Conservation (phyloP, 208 protist species). For the Acanthamoeba royreba region DNA sequence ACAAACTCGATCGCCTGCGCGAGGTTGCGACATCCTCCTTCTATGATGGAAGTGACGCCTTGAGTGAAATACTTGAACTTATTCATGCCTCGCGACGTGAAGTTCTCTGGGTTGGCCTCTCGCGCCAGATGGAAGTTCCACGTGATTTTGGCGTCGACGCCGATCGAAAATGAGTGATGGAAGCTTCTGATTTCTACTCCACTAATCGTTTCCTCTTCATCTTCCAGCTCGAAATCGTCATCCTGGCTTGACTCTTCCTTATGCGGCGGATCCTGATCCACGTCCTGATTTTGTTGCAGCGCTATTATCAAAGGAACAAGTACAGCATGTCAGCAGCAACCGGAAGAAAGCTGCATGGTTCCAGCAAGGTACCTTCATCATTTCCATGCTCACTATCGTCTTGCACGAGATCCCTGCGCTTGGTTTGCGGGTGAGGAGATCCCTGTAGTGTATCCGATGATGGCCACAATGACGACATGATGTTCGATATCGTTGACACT, state of each 20-base stretch:
- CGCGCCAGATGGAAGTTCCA: conserved; percentile 24
- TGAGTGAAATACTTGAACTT: conserved; percentile 44
- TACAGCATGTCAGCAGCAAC: background rate
- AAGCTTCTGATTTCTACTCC: conserved; percentile 27
- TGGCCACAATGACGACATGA: background rate
- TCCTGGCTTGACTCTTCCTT: background rate
- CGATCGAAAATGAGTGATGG: conserved; percentile 17
- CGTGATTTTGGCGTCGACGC: conserved; percentile 42
- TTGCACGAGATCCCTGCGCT: background rate
- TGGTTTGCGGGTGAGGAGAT: background rate
- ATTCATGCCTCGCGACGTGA: conserved; percentile 45
- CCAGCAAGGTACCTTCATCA: background rate
- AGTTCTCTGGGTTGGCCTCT: conserved; percentile 34
- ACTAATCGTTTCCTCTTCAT: background rate
- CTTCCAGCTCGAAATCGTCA: conserved; percentile 7
- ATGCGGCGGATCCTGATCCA: background rate
- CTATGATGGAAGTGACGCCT: conserved; percentile 27
- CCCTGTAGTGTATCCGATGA: background rate
- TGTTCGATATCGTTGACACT: background rate
- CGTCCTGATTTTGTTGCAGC: background rate
- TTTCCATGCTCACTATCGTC: background rate
- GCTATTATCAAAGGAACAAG: background rate
- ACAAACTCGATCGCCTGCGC: conserved; percentile 23
- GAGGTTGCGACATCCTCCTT: background rate
- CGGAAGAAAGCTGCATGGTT: background rate